Evolutionary conservation across 177 flowering plant species (phyloP), one percentile per base, ranked within the genome.

Genomic region (Tripterygium wilfordii): DNA sequence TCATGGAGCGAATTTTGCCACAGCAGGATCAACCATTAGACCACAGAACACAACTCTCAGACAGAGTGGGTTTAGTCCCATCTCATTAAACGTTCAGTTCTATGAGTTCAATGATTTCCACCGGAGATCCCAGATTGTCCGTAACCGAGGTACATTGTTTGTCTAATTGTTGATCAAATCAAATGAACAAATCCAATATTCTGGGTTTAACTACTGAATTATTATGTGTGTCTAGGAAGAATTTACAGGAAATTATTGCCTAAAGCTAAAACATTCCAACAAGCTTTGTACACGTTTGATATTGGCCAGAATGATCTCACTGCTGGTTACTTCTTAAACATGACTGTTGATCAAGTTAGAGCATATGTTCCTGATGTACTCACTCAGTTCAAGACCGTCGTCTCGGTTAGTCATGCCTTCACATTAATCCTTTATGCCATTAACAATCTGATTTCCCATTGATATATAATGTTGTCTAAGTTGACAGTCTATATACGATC

Each of bases 251-350:
- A 47, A 9, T 48, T 88, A 52, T 3, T 91, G 71, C 96, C 96
- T 0, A 60, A 67, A 41, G 56, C 38, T 10, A 75, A 83, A 24
- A 48, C 50, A 43, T 91, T 88, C 58, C 58, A 75, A 1, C 43
- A 39, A 0, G 94, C 85, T 1, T 56, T 91, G 41, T 91, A 88
- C 74, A 85, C 96, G 1, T 81, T 85, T 20, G 98, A 91, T 39
- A 85, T 91, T 10, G 98, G 98, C 8, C 98, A 88, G 30, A 91
- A 91, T 38, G 98, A 91, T 57, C 78, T 91, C 19, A 80, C 88
- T 0, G 65, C 80, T 10, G 85, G 92, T 3, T 78, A 65, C 48
- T 74, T 72, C 56, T 54, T 25, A 2, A 80, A 78, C 71, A 68
- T 69, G 85, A 40, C 88, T 0, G 54, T 76, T 0, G 71, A 65